A percentile compares a stretch with the other conserved stretches of the same genome.
These are phyloP conservation scores for Microsporum audouinii DNA, from an alignment of 2,329 filamentous ascomycete species.

Conservation along the genomic window DNA sequence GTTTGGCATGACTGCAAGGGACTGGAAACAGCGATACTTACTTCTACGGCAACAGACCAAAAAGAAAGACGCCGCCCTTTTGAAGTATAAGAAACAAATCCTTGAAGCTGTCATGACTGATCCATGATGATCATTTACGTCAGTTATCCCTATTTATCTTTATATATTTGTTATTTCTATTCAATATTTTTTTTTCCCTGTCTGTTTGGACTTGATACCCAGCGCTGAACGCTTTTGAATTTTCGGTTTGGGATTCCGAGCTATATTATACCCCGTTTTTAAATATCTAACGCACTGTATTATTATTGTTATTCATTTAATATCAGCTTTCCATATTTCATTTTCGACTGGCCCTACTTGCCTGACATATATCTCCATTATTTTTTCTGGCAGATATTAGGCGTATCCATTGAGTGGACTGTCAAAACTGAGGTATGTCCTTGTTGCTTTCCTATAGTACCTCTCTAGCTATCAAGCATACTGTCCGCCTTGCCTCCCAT, in stretches of 20 bases:
- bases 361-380: neutral
- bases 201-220: neutral
- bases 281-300: neutral
- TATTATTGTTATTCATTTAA: neutral
- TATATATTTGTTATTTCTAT: neutral
- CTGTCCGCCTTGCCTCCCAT: neutral
- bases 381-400: neutral
- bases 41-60: constrained; percentile 29
- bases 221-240: neutral
- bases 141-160: neutral
- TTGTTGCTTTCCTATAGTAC: neutral
- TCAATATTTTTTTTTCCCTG: neutral
- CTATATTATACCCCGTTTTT: neutral
- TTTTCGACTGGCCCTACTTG: neutral
- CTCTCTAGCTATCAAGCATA: neutral
- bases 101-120: constrained; percentile 32
- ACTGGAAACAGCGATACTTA: constrained; percentile 32
- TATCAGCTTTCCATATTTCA: neutral
- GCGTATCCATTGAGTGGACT: neutral
- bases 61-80: constrained; percentile 28
- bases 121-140: neutral
- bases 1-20: constrained; percentile 19
- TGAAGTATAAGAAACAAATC: constrained; percentile 33
- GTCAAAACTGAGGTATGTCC: neutral
- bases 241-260: neutral